These are phyloP conservation scores for Artemisia argyi DNA, from an alignment of 129 eudicot genomes.

Conservation along the genomic window DNA sequence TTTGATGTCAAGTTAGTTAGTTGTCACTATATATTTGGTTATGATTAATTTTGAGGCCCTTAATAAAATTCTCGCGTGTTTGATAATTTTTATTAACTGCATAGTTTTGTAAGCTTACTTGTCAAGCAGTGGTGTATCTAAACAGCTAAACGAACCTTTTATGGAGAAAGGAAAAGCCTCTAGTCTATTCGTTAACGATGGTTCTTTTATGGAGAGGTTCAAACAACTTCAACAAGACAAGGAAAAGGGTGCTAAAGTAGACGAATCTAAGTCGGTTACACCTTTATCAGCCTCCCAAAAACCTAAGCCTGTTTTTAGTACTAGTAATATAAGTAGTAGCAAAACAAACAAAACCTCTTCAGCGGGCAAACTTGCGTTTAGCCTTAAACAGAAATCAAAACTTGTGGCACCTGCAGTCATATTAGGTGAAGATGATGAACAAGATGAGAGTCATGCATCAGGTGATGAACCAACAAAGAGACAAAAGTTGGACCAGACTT, in stretches of 20 bases:
- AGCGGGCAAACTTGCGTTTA: constrained; percentile 89
- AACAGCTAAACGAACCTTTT: constrained; percentile 43
- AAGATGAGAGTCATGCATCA: constrained; percentile 50
- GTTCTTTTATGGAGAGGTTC: constrained; percentile 95
- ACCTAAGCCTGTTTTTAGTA: constrained; percentile 54
- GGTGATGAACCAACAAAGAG: constrained; percentile 62
- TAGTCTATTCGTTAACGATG: constrained; percentile 80
- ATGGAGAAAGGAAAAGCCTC: constrained; percentile 75
- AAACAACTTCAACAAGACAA: constrained; percentile 81
- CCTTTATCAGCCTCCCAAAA: constrained; percentile 36
- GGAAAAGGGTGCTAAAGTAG: constrained; percentile 4
- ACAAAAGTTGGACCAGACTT: constrained; percentile 59
- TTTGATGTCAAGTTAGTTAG: too few relatives aligned
- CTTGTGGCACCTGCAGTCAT: constrained; percentile 85
- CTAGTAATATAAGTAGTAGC: constrained; percentile 29
- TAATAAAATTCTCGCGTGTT: too few relatives aligned
- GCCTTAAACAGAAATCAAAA: constrained; percentile 92
- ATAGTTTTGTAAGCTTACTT: constrained; percentile 62
- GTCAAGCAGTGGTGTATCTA: constrained; percentile 55
- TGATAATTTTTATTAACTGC: too few relatives aligned
- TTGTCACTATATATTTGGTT: too few relatives aligned
- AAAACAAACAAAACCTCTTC: constrained; percentile 50
- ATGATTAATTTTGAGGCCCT: too few relatives aligned
- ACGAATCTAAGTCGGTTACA: constrained; percentile 30
- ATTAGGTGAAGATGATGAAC: constrained; percentile 90